Percentiles rank a stretch among this genome's conserved stretches.
Evolutionary conservation across 2,329 filamentous ascomycete species (phyloP).

Genomic region (Monosporascus sp.): DNA sequence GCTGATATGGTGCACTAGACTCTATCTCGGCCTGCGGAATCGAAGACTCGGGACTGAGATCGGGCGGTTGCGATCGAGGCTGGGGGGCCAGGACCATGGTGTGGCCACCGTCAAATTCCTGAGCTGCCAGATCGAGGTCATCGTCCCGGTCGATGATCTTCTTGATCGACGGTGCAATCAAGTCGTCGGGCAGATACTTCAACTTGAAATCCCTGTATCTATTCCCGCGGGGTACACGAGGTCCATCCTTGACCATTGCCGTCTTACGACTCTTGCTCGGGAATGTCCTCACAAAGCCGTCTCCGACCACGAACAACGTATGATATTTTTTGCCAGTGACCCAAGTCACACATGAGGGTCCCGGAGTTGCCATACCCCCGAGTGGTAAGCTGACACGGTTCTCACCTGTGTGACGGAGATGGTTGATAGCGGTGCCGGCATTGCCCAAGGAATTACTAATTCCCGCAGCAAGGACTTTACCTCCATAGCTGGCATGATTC

Average conservation of each 20-base stretch:
- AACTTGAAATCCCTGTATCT: constrained; percentile 65
- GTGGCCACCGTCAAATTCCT: constrained; percentile 49
- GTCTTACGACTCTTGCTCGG: constrained; percentile 52
- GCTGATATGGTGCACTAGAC: constrained; percentile 90
- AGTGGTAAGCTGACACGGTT: constrained; percentile 66
- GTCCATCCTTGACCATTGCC: constrained; percentile 47
- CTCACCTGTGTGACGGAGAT: constrained; percentile 69
- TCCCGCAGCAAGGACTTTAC: constrained; percentile 66
- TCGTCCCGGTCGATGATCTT: constrained; percentile 53
- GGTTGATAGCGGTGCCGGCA: constrained; percentile 63
- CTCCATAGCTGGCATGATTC: constrained; percentile 62
- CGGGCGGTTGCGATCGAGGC: constrained; percentile 32
- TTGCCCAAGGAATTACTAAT: constrained; percentile 71
- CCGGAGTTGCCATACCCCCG: constrained; percentile 45
- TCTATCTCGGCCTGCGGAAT: constrained; percentile 84
- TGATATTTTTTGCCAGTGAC: constrained; percentile 57
- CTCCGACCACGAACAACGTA: constrained; percentile 59
- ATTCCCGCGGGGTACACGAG: constrained; percentile 47
- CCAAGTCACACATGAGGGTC: constrained; percentile 59
- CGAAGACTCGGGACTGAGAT: constrained; percentile 52
- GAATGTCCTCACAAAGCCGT: constrained; percentile 62
- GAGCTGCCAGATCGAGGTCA: constrained; percentile 47
- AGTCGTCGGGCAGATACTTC: constrained; percentile 55
- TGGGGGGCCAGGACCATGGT: constrained; percentile 46
- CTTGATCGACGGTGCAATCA: constrained; percentile 51